Evolutionary conservation across 1,139 yeast genomes (phyloP).

Genomic region (Debaryomyces psychrophilus): DNA sequence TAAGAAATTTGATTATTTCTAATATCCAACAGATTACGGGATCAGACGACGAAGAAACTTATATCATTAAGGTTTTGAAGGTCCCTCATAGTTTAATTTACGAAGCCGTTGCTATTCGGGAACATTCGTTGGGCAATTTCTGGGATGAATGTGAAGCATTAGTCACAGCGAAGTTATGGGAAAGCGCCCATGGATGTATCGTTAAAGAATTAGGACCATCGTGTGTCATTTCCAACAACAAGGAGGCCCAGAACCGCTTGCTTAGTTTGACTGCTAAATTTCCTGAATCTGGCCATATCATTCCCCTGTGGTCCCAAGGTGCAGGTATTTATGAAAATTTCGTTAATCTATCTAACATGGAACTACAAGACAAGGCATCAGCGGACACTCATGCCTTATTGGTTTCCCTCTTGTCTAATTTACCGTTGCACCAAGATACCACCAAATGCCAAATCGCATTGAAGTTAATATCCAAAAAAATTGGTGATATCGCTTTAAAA

Average conservation of each 20-base stretch:
- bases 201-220: constrained; percentile 68
- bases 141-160: constrained; percentile 65
- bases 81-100: constrained; percentile 52
- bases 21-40: constrained; percentile 47
- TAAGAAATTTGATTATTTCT: constrained; percentile 49
- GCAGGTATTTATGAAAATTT: constrained; percentile 60
- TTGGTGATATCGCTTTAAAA: constrained; percentile 44
- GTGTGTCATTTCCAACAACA: constrained; percentile 52
- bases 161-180: constrained; percentile 61
- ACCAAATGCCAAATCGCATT: constrained; percentile 48
- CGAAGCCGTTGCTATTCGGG: constrained; percentile 56
- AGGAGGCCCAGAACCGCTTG: constrained; percentile 37
- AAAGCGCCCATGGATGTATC: constrained; percentile 65
- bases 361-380: constrained; percentile 16
- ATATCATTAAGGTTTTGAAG: constrained; percentile 36
- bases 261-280: constrained; percentile 46
- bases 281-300: constrained; percentile 44
- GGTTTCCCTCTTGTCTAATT: constrained; percentile 42
- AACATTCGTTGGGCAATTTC: constrained; percentile 46
- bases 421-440: constrained; percentile 41
- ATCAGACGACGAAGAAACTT: constrained; percentile 32
- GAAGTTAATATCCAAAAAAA: constrained; percentile 52
- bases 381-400: constrained; percentile 12
- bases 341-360: constrained; percentile 29
- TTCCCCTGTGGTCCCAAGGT: constrained; percentile 62